phyloP scores from a whole-genome alignment of 2,329 filamentous ascomycete species.

The Colletotrichum lini region DNA sequence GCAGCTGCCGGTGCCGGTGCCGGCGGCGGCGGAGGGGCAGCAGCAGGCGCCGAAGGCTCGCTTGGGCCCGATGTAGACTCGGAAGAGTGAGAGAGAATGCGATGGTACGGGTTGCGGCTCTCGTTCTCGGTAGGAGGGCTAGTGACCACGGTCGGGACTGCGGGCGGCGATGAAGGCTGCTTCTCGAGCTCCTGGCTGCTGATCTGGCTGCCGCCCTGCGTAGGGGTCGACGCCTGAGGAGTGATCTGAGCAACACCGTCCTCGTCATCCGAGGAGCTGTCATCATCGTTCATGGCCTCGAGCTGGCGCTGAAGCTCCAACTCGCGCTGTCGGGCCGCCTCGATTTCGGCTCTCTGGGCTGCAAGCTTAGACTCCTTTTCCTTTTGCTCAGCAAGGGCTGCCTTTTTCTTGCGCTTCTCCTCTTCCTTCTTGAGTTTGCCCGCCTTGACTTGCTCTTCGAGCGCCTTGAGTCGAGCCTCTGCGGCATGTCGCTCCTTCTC shows the following conservation, averaged over 20 bases:
- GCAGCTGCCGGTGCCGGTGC: constrained; percentile 55
- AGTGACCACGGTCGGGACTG: constrained; percentile 64
- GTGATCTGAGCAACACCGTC: constrained; percentile 81
- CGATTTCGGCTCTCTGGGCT: constrained; percentile 90
- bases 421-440: constrained; percentile 97
- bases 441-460: constrained; percentile 94
- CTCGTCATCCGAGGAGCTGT: constrained; percentile 83
- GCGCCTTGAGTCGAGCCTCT: constrained; percentile 84
- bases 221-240: constrained; percentile 72
- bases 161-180: constrained; percentile 65
- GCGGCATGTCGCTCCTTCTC: constrained; percentile 85
- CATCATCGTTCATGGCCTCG: constrained; percentile 79
- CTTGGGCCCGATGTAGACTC: constrained; percentile 65
- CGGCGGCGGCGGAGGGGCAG: constrained; percentile 57
- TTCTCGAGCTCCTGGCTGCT: constrained; percentile 70
- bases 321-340: constrained; percentile 91
- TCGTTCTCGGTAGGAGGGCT: constrained; percentile 76
- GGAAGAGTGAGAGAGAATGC: constrained; percentile 82
- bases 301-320: constrained; percentile 90
- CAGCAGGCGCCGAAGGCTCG: constrained; percentile 59
- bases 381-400: constrained; percentile 86
- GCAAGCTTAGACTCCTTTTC: constrained; percentile 90
- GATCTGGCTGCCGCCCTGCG: constrained; percentile 64
- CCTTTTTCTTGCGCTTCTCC: constrained; percentile 93
- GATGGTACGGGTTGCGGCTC: constrained; percentile 96